phyloP scores from a whole-genome alignment of 2,329 filamentous ascomycete genomes.

The Neonectria coccinea region DNA sequence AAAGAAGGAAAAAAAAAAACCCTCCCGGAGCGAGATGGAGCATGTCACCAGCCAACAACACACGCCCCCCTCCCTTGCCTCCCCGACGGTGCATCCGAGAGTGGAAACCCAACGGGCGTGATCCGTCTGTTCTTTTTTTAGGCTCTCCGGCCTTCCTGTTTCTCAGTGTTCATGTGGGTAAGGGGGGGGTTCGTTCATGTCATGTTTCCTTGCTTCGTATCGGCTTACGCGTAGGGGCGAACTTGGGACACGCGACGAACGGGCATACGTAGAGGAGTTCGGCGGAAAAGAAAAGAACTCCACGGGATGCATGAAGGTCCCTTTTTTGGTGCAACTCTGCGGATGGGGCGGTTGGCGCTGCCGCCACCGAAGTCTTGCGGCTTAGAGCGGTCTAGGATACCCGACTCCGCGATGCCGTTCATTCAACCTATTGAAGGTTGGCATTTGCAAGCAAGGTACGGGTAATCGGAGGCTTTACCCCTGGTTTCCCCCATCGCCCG shows the following conservation, averaged over 20 bases:
- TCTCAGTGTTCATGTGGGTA: not conserved
- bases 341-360: conserved; percentile 12
- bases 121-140: not conserved
- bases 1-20: not conserved
- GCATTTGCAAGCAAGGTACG: not conserved
- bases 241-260: not conserved
- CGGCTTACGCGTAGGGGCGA: conserved; percentile 39
- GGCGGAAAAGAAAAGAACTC: too few species aligned
- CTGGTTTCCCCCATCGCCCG: not conserved
- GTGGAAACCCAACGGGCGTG: not conserved
- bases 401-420: not conserved
- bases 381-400: not conserved
- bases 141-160: not conserved
- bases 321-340: not conserved
- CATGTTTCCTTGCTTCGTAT: conserved; percentile 36
- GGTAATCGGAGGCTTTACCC: not conserved
- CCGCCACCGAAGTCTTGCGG: not conserved
- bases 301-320: not conserved
- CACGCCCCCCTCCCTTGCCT: not conserved
- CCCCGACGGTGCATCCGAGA: not conserved
- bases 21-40: not conserved
- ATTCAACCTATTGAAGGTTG: not conserved
- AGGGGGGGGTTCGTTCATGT: not conserved
- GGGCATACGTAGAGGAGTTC: too few species aligned
- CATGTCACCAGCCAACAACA: not conserved